Evolutionary conservation across 1,284 basidiomycete genomes (phyloP).

Genomic region (Entoloma clypeatum): DNA sequence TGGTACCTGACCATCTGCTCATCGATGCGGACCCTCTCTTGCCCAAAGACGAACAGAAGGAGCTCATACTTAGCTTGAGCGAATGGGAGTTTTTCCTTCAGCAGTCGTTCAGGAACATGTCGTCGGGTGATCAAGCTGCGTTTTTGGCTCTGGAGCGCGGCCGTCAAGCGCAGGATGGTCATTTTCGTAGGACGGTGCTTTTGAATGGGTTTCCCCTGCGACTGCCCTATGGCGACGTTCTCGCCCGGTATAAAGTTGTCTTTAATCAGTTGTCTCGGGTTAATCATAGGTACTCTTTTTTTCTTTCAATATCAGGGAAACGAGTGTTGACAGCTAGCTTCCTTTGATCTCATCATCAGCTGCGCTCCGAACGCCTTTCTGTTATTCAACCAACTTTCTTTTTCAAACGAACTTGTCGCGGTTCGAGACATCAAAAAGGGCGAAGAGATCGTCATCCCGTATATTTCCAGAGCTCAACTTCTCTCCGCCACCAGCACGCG

Average conservation of each 20-base stretch:
- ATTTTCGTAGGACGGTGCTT: conserved; percentile 23
- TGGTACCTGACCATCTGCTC: conserved; percentile 14
- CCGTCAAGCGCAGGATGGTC: conserved; percentile 24
- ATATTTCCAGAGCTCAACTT: conserved; percentile 14
- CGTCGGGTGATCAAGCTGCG: conserved; percentile 19
- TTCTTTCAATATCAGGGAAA: too few species aligned
- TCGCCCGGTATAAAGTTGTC: neutral
- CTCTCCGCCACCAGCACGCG: conserved; percentile 21
- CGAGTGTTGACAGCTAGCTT: neutral
- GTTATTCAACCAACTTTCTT: conserved; percentile 26
- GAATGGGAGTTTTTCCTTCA: conserved; percentile 10
- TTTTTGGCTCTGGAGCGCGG: conserved; percentile 27
- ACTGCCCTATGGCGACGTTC: conserved; percentile 1
- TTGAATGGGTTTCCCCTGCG: conserved; percentile 24
- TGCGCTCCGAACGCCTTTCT: conserved; percentile 26
- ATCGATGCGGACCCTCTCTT: neutral
- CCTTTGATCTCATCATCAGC: conserved; percentile 14
- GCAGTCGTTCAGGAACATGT: conserved; percentile 21
- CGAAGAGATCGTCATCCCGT: conserved; percentile 31
- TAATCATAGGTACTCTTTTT: conserved; percentile 7
- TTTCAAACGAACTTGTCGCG: conserved; percentile 29
- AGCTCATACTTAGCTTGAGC: neutral
- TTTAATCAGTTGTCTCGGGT: conserved; percentile 9
- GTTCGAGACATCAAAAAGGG: conserved; percentile 27
- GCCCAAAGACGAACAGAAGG: neutral